Base-by-base conservation (phyloP, 106 monocot genomes). In the Platanthera zijinensis region DNA sequence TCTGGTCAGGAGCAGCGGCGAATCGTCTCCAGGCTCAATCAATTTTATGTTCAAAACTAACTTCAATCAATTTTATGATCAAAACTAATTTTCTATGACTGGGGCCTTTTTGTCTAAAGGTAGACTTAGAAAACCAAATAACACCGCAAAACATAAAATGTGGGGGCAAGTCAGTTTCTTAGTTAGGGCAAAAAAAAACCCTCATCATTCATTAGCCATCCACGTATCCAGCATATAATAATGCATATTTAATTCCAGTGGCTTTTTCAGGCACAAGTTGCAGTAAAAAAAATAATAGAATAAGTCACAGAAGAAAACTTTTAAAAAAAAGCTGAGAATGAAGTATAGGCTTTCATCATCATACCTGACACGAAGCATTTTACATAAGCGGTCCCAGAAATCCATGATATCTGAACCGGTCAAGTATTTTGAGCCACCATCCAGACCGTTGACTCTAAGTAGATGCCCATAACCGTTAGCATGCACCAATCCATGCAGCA, bases 311-410 rank as follows among this genome's bases (percentile, higher is more conserved):
- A 57, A 57, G 6, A 57, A 15, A 57, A 5, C 17, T n/a, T 53
- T 54, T 21, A 25, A 67, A 12, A 67, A 67, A 13, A 39, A n/a
- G n/a, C n/a, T 5, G 4, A 48, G 6, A 18, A 61, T 11, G n/a
- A 61, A 59, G 1, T 49, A 75, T 50, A 30, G 7, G 5, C 45
- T 10, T 17, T 2, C 17, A 68, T 77, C 64, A 13, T 25, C 32
- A 77, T 83, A 96, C 96, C 96, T 93, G 82, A 97, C 89, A 22
- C 62, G 84, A 21, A 97, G 88, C 80, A 83, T 74, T 69, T 79
- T 86, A 75, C 97, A 97, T 21, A 97, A 57, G 9, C 89, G 91
- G 69, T 94, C 97, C 97, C 97, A 97, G 71, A 97, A 97, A 9
- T 77, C 75, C 94, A 99, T 92, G 5, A 94, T 88, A 56, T 91